Evolutionary conservation across 805 yeast species (phyloP).

Genomic region (Wickerhamiella lipophila): DNA sequence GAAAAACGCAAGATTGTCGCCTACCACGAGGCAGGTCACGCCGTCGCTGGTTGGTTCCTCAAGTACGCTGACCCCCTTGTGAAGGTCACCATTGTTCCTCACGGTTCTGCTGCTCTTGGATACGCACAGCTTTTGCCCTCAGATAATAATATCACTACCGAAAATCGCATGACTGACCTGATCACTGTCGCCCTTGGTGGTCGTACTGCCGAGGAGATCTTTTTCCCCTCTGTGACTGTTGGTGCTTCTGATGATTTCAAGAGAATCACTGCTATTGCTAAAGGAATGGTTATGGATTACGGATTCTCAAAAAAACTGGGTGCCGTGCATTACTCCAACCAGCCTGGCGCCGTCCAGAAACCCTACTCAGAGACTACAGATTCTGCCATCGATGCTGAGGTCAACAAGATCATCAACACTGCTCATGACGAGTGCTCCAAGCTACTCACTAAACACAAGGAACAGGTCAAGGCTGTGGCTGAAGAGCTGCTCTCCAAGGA

Average conservation of each 20-base stretch:
- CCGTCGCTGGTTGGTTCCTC: constrained; percentile 88
- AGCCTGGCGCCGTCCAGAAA: constrained; percentile 40
- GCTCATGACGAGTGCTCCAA: constrained; percentile 49
- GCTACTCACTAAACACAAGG: constrained; percentile 45
- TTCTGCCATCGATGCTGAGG: constrained; percentile 52
- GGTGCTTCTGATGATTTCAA: constrained; percentile 92
- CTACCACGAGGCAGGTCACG: constrained; percentile 95
- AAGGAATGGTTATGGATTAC: constrained; percentile 71
- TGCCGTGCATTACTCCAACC: constrained; percentile 40
- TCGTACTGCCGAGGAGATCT: constrained; percentile 79
- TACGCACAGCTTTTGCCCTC: constrained; percentile 91
- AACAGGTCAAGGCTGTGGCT: constrained; percentile 57
- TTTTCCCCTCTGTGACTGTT: constrained; percentile 74
- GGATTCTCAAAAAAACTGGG: constrained; percentile 86
- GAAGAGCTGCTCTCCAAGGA: constrained; percentile 59
- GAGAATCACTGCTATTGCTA: constrained; percentile 80
- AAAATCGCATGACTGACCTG: constrained; percentile 63
- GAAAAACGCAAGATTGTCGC: constrained; percentile 81
- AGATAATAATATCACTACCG: constrained; percentile 66
- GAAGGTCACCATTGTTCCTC: constrained; percentile 87
- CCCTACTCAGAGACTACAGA: constrained; percentile 68
- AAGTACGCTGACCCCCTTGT: constrained; percentile 80
- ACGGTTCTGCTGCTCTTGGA: constrained; percentile 93
- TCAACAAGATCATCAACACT: constrained; percentile 51
- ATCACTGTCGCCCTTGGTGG: constrained; percentile 96